Percentiles rank a stretch among this genome's conserved stretches.
phyloP scores from a whole-genome alignment of 2,329 filamentous ascomycete species.

The Colletotrichum sp. region DNA sequence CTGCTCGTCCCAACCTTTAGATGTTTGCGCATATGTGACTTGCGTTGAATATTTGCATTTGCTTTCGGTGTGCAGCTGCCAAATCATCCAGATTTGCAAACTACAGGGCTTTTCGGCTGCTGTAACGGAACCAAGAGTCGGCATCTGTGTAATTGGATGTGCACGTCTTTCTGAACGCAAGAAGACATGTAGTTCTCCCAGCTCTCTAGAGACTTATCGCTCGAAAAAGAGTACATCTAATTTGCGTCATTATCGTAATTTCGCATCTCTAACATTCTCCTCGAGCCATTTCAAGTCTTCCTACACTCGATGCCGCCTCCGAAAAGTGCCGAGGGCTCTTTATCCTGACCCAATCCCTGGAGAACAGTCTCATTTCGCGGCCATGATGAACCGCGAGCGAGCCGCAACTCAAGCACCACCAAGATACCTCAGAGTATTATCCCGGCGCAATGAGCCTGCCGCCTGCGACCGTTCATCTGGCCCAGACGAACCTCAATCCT shows the following conservation, averaged over 20 bases:
- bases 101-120: neutral
- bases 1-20: neutral
- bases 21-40: neutral
- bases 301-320: neutral
- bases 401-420: neutral
- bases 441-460: neutral
- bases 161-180: neutral
- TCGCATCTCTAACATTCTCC: neutral
- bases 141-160: neutral
- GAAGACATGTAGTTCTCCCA: neutral
- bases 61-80: neutral
- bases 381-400: neutral
- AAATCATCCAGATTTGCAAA: neutral
- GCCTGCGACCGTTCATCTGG: neutral
- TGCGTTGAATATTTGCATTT: neutral
- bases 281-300: neutral
- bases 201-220: neutral
- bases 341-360: neutral
- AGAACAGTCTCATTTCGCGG: neutral
- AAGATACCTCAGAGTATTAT: neutral
- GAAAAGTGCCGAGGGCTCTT: neutral
- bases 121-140: neutral
- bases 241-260: neutral
- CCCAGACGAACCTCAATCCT: slow-evolving; percentile 3
- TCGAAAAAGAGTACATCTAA: neutral